Base-by-base conservation (phyloP, 495 filamentous ascomycete genomes). In the Penicillium alfredii region DNA sequence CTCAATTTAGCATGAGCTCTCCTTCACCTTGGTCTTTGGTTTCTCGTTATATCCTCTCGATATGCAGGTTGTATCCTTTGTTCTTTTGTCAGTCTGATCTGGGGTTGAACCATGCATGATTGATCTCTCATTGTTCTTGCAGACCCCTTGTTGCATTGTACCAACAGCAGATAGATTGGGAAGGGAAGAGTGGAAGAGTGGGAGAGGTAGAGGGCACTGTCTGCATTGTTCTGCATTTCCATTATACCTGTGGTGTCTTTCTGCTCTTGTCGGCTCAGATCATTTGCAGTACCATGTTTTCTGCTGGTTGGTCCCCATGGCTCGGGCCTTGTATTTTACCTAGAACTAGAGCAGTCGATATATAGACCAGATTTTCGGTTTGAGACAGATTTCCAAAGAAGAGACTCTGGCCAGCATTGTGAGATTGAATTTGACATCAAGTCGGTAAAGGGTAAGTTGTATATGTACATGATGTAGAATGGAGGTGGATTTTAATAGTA, bases 111-210 rank as follows among this genome's bases (percentile, higher is more conserved):
- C 40, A 33, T 42, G 36, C 25, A 37, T 39, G 30, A 40, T 38
- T 44, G 22, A 22, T 24, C 43, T 24, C 30, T 41, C 24, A 14
- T 24, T 47, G 37, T 38, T 32, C 28, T 33, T 26, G 30, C 42
- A 38, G 34, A 29, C 27, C 27, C 16, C 35, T 46, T 38, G 38
- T 51, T 55, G 53, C 42, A 54, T 60, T 63, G 54, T 63, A 61
- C 44, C 55, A 65, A 58, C 51, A 63, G 42, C 31, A 44, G 41
- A 61, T 63, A 63, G 53, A 65, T 48, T 47, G 45, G 47, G 46
- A 42, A 44, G 42, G 42, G 32, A 40, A 37, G 38, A 21, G 30
- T 48, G 44, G 30, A 25, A 8, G 8, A 9, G 23, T 25, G 23
- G 8, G 4, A 26, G 27, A 33, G 19, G 24, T 15, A 11, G 21